Evolutionary conservation across 2,329 filamentous ascomycete genomes (phyloP).

Genomic region (Aureobasidium subglaciale): DNA sequence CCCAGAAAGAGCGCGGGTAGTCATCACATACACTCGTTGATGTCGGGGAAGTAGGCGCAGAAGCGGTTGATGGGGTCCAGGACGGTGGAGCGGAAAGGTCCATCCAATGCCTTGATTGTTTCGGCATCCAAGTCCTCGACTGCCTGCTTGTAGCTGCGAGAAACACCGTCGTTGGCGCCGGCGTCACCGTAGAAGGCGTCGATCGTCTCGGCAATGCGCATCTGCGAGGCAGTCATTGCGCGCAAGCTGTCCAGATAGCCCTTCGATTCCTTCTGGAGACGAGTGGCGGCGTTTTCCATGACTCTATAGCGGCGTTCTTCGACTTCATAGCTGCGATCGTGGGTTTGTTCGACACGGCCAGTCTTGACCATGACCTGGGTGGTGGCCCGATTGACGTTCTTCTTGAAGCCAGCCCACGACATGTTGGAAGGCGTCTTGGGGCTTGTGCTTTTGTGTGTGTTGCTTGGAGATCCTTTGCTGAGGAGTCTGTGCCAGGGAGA

Average conservation of each 20-base stretch:
- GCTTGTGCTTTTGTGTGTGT: not conserved
- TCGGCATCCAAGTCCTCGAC: constrained; percentile 97
- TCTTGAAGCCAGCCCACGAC: constrained; percentile 50
- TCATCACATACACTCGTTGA: constrained; percentile 73
- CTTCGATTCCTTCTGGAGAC: constrained; percentile 95
- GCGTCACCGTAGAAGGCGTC: constrained; percentile 98
- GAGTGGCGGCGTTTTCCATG: constrained; percentile 88
- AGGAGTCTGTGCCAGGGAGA: not conserved
- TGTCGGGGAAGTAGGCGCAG: constrained; percentile 97
- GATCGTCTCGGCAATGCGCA: constrained; percentile 98
- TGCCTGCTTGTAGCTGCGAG: constrained; percentile 94
- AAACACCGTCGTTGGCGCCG: constrained; percentile 89
- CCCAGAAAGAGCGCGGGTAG: not conserved
- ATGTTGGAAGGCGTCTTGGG: constrained; percentile 38
- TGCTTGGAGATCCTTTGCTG: no score
- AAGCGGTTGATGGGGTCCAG: constrained; percentile 93
- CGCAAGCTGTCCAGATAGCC: constrained; percentile 93
- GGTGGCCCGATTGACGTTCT: constrained; percentile 77
- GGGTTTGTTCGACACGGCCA: constrained; percentile 96
- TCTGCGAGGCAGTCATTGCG: constrained; percentile 98
- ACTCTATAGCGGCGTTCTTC: constrained; percentile 88
- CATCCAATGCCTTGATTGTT: constrained; percentile 96
- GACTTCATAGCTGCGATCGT: constrained; percentile 97
- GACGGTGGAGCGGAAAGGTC: constrained; percentile 89
- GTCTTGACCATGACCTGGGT: constrained; percentile 99